Evolutionary conservation across 2,329 filamentous ascomycete species (phyloP).

Genomic region (Nemania abortiva): DNA sequence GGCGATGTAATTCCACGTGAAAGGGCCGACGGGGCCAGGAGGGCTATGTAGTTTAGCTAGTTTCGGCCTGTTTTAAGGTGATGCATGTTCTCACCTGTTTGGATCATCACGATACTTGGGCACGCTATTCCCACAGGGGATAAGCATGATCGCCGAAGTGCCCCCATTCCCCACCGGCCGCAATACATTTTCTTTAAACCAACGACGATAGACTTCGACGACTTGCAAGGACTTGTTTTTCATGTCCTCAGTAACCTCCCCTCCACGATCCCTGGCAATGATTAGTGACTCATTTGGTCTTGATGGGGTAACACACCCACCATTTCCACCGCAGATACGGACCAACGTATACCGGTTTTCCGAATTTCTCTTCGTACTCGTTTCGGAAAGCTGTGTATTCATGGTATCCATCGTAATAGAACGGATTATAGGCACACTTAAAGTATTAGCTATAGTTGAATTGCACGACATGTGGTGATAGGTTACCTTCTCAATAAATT

Average conservation of each 20-base stretch:
- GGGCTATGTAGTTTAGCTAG: too few species aligned
- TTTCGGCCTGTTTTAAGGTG: too few species aligned
- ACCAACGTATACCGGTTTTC: background rate
- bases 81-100: background rate
- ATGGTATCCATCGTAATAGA: conserved; percentile 2
- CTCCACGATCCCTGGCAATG: background rate
- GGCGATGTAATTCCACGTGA: too few species aligned
- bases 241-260: background rate
- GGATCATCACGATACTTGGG: conserved; percentile 3
- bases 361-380: background rate
- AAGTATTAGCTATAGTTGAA: background rate
- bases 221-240: background rate
- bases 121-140: background rate
- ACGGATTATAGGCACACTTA: background rate
- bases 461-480: too few species aligned
- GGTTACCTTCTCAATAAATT: too few species aligned
- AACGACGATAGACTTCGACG: conserved; percentile 3
- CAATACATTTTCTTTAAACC: background rate
- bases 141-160: background rate
- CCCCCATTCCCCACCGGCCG: background rate
- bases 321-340: background rate
- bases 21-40: too few species aligned
- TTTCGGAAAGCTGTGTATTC: background rate
- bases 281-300: background rate
- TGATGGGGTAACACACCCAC: background rate